A percentile compares a stretch with the other conserved stretches of the same genome.
Conservation (phyloP, 306 rosid species). For the Mimosa pudica region DNA sequence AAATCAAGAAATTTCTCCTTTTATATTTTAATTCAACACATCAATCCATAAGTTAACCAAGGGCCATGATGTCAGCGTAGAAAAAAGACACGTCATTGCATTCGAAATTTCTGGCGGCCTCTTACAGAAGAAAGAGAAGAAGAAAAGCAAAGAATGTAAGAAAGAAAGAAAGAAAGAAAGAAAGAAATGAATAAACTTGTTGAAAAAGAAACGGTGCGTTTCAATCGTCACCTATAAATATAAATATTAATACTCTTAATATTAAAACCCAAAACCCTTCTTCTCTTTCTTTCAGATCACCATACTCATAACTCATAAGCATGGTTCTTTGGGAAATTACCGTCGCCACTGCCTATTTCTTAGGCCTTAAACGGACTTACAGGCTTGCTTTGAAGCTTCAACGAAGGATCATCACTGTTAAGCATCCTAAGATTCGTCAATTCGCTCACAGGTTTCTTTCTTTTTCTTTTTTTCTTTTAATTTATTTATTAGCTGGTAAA, state of each 20-base stretch:
- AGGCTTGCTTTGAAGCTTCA: constrained; percentile 76
- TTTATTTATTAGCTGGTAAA: not conserved
- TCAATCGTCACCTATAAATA: no score
- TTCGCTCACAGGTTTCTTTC: constrained; percentile 69
- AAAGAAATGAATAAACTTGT: constrained; percentile 39
- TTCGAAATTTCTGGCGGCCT: constrained; percentile 46
- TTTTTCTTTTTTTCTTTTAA: not conserved
- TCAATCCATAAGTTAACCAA: constrained; percentile 5
- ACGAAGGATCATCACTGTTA: constrained; percentile 64
- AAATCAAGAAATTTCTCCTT: no score
- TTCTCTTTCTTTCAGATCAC: not conserved
- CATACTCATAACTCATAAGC: not conserved
- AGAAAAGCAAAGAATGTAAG: not conserved
- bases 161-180: not conserved
- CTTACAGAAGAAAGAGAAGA: not conserved
- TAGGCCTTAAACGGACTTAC: constrained; percentile 85
- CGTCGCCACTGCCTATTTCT: constrained; percentile 85
- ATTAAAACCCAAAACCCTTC: not conserved
- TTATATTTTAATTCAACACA: no score
- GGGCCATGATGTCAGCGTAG: constrained; percentile 22
- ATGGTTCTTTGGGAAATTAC: constrained; percentile 99
- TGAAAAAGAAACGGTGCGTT: constrained; percentile 42
- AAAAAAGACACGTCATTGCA: constrained; percentile 8
- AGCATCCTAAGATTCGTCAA: constrained; percentile 64
- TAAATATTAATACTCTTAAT: not conserved